These are phyloP conservation scores for Chrysoporthe austroafricana DNA, from an alignment of 2,329 filamentous ascomycete genomes.

Conservation along the genomic window DNA sequence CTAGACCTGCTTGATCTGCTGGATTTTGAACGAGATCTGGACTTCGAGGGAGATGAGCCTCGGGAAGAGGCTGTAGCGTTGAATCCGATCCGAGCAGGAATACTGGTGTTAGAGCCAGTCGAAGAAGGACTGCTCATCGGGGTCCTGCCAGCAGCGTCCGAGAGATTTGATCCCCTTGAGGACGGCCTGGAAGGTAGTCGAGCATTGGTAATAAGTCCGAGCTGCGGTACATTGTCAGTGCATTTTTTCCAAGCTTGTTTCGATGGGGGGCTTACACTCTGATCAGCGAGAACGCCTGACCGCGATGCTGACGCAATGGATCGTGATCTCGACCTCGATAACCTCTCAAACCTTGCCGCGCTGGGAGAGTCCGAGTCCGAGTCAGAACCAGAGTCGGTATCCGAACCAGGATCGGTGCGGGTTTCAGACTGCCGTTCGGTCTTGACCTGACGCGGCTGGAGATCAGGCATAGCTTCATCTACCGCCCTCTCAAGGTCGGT, in stretches of 20 bases:
- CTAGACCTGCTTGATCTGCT: constrained; percentile 6
- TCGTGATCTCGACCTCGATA: constrained; percentile 26
- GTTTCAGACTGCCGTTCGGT: not conserved
- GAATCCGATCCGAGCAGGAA: constrained; percentile 17
- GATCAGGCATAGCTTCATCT: not conserved
- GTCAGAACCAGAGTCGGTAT: not conserved
- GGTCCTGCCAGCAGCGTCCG: not conserved
- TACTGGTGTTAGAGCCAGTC: constrained; percentile 22
- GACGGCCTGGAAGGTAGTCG: not conserved
- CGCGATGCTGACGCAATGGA: constrained; percentile 10
- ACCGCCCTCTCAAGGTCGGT: not conserved
- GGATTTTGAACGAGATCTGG: not conserved
- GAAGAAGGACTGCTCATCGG: constrained; percentile 12
- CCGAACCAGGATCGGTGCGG: not conserved
- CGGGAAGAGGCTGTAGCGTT: not conserved
- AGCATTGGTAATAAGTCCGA: not conserved
- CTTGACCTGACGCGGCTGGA: constrained; percentile 17
- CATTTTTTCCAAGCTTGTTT: not conserved
- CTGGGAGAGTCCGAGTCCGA: constrained; percentile 17
- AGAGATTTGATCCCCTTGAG: constrained; percentile 8
- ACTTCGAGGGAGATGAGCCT: not conserved
- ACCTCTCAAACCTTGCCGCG: constrained; percentile 12
- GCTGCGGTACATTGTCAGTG: constrained; percentile 5
- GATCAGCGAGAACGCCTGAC: not conserved
- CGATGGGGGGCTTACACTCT: constrained; percentile 13